Conservation (phyloP, 2,329 filamentous ascomycete species). For the Lachnellula hyalina region DNA sequence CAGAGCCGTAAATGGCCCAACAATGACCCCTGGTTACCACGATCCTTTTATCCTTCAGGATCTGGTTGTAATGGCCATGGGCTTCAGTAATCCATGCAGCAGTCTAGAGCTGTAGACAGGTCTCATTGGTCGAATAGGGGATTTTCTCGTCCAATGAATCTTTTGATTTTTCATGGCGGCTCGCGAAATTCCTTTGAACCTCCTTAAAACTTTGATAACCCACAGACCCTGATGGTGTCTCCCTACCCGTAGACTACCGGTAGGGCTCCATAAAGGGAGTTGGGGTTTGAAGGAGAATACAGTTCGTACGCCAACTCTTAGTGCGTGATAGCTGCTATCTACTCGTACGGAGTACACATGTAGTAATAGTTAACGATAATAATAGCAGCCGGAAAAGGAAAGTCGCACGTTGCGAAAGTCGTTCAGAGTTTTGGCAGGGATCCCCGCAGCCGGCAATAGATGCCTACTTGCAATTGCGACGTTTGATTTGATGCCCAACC, state of each 20-base stretch:
- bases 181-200: constrained; percentile 11
- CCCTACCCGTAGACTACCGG: constrained; percentile 7
- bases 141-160: constrained; percentile 23
- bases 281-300: background rate
- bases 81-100: background rate
- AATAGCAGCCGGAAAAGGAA: constrained; percentile 1
- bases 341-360: background rate
- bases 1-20: background rate
- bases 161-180: constrained; percentile 13
- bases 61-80: constrained; percentile 1
- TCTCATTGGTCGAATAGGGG: constrained; percentile 17
- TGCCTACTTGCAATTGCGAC: background rate
- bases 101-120: constrained; percentile 5
- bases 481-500: background rate
- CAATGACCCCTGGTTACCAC: background rate
- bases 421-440: constrained; percentile 4
- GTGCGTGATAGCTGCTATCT: background rate
- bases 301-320: background rate
- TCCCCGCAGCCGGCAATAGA: background rate
- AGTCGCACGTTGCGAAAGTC: background rate
- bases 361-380: background rate
- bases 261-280: no score
- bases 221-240: constrained; percentile 11
- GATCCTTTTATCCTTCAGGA: background rate
- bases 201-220: background rate